Evolutionary conservation across 2,329 filamentous ascomycete genomes (phyloP).

Genomic region (Coniella vitis): DNA sequence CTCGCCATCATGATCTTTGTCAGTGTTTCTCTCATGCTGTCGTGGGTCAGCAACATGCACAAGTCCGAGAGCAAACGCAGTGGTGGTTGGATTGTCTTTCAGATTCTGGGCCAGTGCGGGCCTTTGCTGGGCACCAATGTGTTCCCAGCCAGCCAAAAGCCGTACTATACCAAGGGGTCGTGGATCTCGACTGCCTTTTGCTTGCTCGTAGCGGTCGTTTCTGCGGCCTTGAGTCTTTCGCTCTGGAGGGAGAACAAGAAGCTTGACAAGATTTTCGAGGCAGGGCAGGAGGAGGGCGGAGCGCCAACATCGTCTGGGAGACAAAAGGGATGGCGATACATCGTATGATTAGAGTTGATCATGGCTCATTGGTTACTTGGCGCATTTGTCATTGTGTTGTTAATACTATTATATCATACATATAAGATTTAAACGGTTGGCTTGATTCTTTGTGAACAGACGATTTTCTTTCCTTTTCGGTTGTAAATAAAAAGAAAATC

Average conservation of each 20-base stretch:
- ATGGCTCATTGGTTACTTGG: too few relatives aligned
- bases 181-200: conserved; percentile 11
- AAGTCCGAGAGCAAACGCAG: conserved; percentile 29
- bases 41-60: conserved; percentile 32
- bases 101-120: conserved; percentile 30
- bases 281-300: conserved; percentile 1
- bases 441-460: too few relatives aligned
- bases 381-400: too few relatives aligned
- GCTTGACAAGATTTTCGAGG: conserved; percentile 6
- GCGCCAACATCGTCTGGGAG: background rate
- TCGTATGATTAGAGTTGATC: background rate
- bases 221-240: conserved; percentile 6
- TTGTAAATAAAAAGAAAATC: too few relatives aligned
- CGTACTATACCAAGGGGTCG: conserved; percentile 27
- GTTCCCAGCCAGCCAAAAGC: conserved; percentile 26
- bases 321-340: conserved; percentile 7
- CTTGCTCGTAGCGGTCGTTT: conserved; percentile 4
- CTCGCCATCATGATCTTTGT: conserved; percentile 33
- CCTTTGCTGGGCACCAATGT: conserved; percentile 26
- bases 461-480: too few relatives aligned
- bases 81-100: conserved; percentile 29
- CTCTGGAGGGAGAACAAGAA: conserved; percentile 10
- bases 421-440: too few relatives aligned
- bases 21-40: conserved; percentile 27
- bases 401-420: too few relatives aligned